Evolutionary conservation across 2,329 filamentous ascomycete genomes (phyloP), one percentile per base, ranked within the genome.

Genomic region (Paracorniculantispora psalliotae): DNA sequence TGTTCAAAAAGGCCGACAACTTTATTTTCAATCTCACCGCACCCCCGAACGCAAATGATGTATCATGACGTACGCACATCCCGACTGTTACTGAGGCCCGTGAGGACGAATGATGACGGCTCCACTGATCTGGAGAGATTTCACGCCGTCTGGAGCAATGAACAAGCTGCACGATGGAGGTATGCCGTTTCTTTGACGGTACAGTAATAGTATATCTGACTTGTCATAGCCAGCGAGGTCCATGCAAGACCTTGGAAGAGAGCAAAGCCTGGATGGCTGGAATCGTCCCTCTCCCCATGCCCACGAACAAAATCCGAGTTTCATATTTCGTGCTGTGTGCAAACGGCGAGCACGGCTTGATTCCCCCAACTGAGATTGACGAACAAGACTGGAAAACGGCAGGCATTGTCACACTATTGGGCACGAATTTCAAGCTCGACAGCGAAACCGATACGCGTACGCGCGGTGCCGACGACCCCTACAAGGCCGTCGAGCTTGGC

Each of bases 221-320:
- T 10, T 35, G 37, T n/a, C 10, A 21, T 23, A 57, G 46, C 30
- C 23, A 19, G 8, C 54, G 25, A 10, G 23, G 55, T 12, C 46
- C 46, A 17, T 50, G 35, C 55, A 33, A 35, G 17, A 50, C 33
- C 12, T 15, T 50, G 28, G 25, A 21, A 35, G 44, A 49, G 46
- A 51, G 55, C 28, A 50, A 41, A 28, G 44, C 44, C 33, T 49
- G 44, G 55, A 57, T 51, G 55, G 55, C 23, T 12, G 46, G 46
- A 17, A 51, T 44, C 28, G 13, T 44, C 23, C 35, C 46, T 12
- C 7, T 44, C 17, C 55, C 46, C 2, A 41, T 51, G 46, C 25
- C 46, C 7, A 57, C 46, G 4, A 35, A 33, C 9, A 43, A 13
- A 43, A 44, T 30, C 12, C 54, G 54, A 28, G 7, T 50, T 9